A percentile compares a stretch with the other conserved stretches of the same genome.
phyloP scores from a whole-genome alignment of 305 asterid genomes.

The Caryopteris hybrid region DNA sequence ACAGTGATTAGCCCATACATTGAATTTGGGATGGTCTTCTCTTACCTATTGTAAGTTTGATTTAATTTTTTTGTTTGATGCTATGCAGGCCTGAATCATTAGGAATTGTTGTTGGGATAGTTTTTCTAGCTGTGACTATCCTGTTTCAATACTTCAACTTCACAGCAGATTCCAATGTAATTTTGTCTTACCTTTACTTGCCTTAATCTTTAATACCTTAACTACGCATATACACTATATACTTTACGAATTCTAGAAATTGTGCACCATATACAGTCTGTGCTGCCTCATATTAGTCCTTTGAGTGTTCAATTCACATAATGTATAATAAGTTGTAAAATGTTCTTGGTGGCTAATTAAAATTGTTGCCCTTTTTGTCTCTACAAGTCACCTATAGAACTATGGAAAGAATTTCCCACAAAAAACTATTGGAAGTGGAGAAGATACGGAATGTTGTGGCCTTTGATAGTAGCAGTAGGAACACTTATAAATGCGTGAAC shows the following conservation, averaged over 20 bases:
- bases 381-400: background rate
- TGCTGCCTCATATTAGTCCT: background rate
- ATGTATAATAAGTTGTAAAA: background rate
- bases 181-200: constrained; percentile 12
- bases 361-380: background rate
- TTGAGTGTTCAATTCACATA: background rate
- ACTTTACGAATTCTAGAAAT: background rate
- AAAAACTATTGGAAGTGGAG: too few species aligned
- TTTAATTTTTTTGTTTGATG: constrained; percentile 8
- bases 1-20: background rate
- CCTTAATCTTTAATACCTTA: too few species aligned
- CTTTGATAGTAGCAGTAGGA: too few species aligned
- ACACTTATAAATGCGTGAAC: too few species aligned
- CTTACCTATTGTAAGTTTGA: background rate
- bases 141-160: constrained; percentile 59
- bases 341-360: background rate
- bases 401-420: background rate
- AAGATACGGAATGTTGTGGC: too few species aligned
- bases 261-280: too few species aligned
- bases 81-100: constrained; percentile 53
- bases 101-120: constrained; percentile 49
- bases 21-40: background rate
- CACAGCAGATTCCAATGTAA: constrained; percentile 67
- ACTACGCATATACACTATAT: too few species aligned
- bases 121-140: constrained; percentile 46